phyloP scores from a whole-genome alignment of 1,139 yeast genomes.

The Magnusiomyces suaveolens region DNA sequence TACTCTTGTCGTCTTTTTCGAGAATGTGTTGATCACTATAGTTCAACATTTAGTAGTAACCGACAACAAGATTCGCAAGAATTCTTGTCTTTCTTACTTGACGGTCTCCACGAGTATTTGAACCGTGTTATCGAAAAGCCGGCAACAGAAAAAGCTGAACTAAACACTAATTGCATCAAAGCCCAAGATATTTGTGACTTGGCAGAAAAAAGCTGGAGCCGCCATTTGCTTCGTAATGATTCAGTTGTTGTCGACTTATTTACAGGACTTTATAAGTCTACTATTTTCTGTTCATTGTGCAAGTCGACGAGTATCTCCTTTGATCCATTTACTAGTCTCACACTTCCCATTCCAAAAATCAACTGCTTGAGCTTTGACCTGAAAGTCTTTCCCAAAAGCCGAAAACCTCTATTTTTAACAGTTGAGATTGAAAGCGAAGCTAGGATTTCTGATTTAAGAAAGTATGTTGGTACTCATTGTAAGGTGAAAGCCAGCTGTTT shows the following conservation, averaged over 20 bases:
- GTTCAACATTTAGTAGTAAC: conserved; percentile 76
- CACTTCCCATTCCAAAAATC: conserved; percentile 77
- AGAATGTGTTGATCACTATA: conserved; percentile 65
- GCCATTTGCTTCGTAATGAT: conserved; percentile 72
- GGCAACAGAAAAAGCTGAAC: conserved; percentile 79
- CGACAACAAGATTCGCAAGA: conserved; percentile 96
- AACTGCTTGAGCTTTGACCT: conserved; percentile 65
- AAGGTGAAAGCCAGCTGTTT: conserved; percentile 31
- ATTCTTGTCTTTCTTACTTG: conserved; percentile 77
- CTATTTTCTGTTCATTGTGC: conserved; percentile 81
- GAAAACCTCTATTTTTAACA: conserved; percentile 43
- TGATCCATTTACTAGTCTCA: conserved; percentile 87
- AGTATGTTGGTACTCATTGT: conserved; percentile 42
- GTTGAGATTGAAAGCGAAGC: conserved; percentile 65
- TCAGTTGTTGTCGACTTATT: conserved; percentile 78
- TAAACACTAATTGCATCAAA: conserved; percentile 51
- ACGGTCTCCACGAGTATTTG: conserved; percentile 88
- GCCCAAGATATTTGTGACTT: conserved; percentile 45
- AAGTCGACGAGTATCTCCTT: conserved; percentile 74
- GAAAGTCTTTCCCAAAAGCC: conserved; percentile 50
- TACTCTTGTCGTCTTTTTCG: conserved; percentile 69
- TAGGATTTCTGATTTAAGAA: conserved; percentile 54
- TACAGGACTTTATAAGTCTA: conserved; percentile 84
- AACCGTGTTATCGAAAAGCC: conserved; percentile 78
- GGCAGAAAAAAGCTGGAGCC: conserved; percentile 73